A percentile compares a stretch with the other conserved stretches of the same genome.
Evolutionary conservation across 83 land plant genomes (phyloP).

Genomic region (Thuja plicata): DNA sequence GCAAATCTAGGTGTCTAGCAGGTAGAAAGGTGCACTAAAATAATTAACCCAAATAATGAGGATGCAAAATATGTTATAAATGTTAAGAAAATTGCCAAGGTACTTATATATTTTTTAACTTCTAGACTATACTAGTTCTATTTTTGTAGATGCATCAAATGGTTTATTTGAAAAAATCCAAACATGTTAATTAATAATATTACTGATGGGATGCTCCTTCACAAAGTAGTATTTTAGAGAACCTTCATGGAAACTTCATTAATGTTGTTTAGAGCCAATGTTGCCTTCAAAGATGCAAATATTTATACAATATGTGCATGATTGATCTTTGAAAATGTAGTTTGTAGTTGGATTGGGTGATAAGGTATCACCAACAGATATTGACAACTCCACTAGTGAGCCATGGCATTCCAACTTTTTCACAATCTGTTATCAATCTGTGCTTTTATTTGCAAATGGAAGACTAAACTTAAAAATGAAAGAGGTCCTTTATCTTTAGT

Average conservation of each 20-base stretch:
- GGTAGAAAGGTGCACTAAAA: too few relatives aligned
- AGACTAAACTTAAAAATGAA: too few relatives aligned
- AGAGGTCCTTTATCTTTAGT: too few relatives aligned
- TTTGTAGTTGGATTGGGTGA: slow-evolving; percentile 99
- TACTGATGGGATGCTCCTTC: background rate
- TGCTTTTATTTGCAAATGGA: too few relatives aligned
- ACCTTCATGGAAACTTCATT: background rate
- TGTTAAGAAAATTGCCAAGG: slow-evolving; percentile 98
- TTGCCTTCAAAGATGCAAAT: background rate
- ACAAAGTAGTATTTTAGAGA: too few relatives aligned
- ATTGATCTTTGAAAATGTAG: slow-evolving; percentile 35
- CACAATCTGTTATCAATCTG: too few relatives aligned
- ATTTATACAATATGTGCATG: background rate
- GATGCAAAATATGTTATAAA: slow-evolving; percentile 97
- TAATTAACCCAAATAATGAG: slow-evolving; percentile 80
- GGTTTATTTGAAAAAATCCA: background rate
- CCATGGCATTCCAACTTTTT: too few relatives aligned
- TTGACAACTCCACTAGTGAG: slow-evolving; percentile 31
- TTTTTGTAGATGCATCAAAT: background rate
- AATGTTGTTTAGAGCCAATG: background rate
- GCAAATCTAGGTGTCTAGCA: too few relatives aligned
- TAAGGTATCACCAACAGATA: slow-evolving; percentile 98
- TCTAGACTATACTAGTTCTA: background rate
- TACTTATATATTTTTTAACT: slow-evolving; percentile 1
- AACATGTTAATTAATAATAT: background rate